Evolutionary conservation across 805 yeast species (phyloP).

Genomic region (Spencermartinsiella europaea): DNA sequence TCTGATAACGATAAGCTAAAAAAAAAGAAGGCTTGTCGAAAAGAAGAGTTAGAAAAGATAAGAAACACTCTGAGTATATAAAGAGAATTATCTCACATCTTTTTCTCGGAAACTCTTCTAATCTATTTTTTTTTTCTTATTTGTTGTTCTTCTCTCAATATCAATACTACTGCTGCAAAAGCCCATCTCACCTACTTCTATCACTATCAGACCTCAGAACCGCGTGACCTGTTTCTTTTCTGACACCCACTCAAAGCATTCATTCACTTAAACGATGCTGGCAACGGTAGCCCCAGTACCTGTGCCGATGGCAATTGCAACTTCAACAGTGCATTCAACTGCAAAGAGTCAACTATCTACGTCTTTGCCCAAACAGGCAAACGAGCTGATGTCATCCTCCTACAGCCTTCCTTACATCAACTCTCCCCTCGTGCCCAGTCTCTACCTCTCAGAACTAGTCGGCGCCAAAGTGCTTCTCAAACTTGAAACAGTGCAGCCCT

Average conservation of each 20-base stretch:
- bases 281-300: background rate
- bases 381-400: background rate
- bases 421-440: conserved; percentile 71
- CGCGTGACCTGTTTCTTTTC: background rate
- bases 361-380: background rate
- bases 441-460: conserved; percentile 63
- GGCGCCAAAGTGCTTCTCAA: conserved; percentile 70
- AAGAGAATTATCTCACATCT: no score
- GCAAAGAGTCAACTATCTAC: background rate
- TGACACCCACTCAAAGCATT: background rate
- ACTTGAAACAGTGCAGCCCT: conserved; percentile 83
- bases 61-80: no score
- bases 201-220: background rate
- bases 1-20: background rate
- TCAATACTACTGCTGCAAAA: background rate
- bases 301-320: background rate
- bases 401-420: conserved; percentile 21
- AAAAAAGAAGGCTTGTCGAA: background rate
- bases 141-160: background rate
- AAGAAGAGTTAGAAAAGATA: background rate
- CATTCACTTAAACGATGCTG: background rate
- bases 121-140: background rate
- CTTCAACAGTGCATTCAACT: no score
- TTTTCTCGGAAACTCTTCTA: background rate
- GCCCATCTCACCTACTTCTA: background rate